Evolutionary conservation across 106 monocot genomes (phyloP).

Genomic region (Triglochin maritima): DNA sequence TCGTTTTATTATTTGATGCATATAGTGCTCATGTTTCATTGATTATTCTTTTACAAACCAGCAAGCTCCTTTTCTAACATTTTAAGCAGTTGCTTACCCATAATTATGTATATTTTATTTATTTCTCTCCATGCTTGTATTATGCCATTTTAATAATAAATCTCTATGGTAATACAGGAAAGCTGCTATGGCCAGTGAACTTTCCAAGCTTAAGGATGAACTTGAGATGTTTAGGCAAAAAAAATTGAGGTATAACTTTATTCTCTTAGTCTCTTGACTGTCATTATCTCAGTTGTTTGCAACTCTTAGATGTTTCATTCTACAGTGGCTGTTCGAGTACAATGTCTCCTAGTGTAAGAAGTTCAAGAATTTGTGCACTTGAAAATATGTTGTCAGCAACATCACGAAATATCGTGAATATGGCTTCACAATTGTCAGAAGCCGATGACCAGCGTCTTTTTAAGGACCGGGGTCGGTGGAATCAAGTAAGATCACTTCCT

Average conservation of each 20-base stretch:
- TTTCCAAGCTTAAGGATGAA: constrained; percentile 78
- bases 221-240: constrained; percentile 43
- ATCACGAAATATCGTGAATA: constrained; percentile 63
- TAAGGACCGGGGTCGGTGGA: constrained; percentile 69
- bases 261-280: neutral
- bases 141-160: neutral
- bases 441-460: constrained; percentile 79
- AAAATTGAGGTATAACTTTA: constrained; percentile 46
- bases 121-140: neutral
- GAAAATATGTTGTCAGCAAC: constrained; percentile 86
- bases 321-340: constrained; percentile 48
- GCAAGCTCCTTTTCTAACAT: no score
- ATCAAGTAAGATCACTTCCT: constrained; percentile 70
- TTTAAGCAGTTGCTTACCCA: no score
- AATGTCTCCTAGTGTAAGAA: constrained; percentile 93
- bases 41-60: no score
- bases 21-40: no score
- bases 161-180: constrained; percentile 32
- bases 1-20: neutral
- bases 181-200: constrained; percentile 71
- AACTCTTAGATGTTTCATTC: neutral
- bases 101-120: neutral
- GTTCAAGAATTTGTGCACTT: constrained; percentile 76
- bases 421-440: constrained; percentile 93
- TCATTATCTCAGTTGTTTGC: neutral